Percentiles rank a stretch among this genome's conserved stretches.
These are phyloP conservation scores for Claviceps sp. DNA, from an alignment of 2,329 filamentous ascomycete species.

Conservation along the genomic window DNA sequence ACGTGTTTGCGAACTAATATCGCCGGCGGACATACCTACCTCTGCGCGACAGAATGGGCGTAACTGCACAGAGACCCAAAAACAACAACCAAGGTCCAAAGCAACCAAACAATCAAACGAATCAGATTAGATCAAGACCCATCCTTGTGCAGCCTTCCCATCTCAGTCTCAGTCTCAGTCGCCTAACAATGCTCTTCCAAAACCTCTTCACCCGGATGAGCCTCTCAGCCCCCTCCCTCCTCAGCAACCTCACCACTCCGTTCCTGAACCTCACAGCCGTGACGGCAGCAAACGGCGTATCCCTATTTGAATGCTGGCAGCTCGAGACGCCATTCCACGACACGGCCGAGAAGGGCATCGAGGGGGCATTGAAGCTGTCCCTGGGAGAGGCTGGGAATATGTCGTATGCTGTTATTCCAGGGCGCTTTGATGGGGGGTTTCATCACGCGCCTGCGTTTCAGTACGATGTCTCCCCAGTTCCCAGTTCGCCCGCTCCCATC, in stretches of 20 bases:
- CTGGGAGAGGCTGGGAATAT: slow-evolving; percentile 21
- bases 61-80: no score
- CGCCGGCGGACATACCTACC: no score
- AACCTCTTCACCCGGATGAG: not conserved
- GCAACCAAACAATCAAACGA: no score
- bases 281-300: slow-evolving; percentile 21
- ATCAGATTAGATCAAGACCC: no score
- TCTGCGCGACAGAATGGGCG: no score
- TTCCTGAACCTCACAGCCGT: slow-evolving; percentile 29
- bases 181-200: not conserved
- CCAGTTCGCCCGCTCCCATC: no score
- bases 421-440: slow-evolving; percentile 23
- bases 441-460: slow-evolving; percentile 29
- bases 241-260: slow-evolving; percentile 1
- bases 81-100: no score
- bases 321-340: slow-evolving; percentile 12
- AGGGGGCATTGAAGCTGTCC: slow-evolving; percentile 16
- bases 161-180: no score
- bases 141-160: no score
- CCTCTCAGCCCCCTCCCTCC: not conserved
- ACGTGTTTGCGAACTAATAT: no score
- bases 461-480: slow-evolving; percentile 14
- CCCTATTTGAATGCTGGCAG: slow-evolving; percentile 33
- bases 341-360: slow-evolving; percentile 18
- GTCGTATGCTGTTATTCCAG: slow-evolving; percentile 24